Evolutionary conservation across 1,284 basidiomycete genomes (phyloP).

Genomic region (Malassezia pachydermatis): DNA sequence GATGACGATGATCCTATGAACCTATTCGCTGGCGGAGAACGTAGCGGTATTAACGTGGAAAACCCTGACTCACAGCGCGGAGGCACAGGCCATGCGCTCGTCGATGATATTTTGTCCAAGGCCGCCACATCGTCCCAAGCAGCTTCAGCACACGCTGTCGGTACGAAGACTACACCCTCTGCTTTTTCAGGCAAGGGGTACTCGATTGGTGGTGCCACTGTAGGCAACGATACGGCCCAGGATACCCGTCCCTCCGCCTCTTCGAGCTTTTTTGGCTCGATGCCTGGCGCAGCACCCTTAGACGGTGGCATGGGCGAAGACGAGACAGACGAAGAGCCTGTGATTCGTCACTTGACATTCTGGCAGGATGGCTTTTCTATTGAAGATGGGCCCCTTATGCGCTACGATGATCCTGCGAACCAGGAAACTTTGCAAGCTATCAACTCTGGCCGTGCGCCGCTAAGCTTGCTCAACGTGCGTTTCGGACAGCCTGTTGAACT

Average conservation of each 20-base stretch:
- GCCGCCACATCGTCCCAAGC: slow-evolving; percentile 57
- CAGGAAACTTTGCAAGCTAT: slow-evolving; percentile 66
- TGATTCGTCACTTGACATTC: slow-evolving; percentile 71
- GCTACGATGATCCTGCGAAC: slow-evolving; percentile 72
- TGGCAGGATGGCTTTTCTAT: slow-evolving; percentile 91
- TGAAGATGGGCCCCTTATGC: slow-evolving; percentile 74
- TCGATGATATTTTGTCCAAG: slow-evolving; percentile 68
- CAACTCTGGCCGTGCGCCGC: slow-evolving; percentile 70
- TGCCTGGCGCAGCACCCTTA: not conserved
- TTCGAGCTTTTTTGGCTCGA: no score
- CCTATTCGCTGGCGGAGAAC: slow-evolving; percentile 46
- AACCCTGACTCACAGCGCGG: slow-evolving; percentile 60
- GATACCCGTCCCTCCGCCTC: no score
- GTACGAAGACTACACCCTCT: not conserved
- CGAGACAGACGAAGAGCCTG: slow-evolving; percentile 53
- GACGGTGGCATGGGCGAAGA: slow-evolving; percentile 43
- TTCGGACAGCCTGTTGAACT: slow-evolving; percentile 78
- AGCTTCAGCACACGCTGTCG: no score
- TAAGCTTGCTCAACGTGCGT: slow-evolving; percentile 64
- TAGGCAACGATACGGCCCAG: slow-evolving; percentile 21
- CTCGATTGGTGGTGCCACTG: slow-evolving; percentile 22
- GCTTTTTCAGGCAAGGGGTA: slow-evolving; percentile 7
- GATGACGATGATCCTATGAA: slow-evolving; percentile 40
- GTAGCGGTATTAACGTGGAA: slow-evolving; percentile 77
- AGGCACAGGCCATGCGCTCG: slow-evolving; percentile 54